Evolutionary conservation across 2,329 filamentous ascomycete species (phyloP), one percentile per base, ranked within the genome.

Genomic region (Aspergillus aculeatinus): DNA sequence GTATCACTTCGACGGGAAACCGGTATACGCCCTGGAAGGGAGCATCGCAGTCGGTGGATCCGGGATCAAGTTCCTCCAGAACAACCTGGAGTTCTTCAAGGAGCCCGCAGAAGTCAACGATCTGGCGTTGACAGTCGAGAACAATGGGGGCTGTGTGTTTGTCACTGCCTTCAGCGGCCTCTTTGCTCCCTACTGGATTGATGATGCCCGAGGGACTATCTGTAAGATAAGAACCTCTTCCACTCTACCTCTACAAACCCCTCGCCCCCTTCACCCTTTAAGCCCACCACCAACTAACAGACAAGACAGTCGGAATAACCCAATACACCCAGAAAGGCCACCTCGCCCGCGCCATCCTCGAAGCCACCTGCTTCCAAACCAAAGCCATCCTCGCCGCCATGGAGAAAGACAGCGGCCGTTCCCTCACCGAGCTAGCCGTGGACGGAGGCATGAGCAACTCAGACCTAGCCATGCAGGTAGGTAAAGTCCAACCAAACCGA

Each of bases 121-220:
- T 57, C 77, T 89, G 27, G 87, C 87, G 4, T 81, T 81, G 55
- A 85, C 82, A 0, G 87, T 89, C 2, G 74, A 83, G 48, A 89
- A 96, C 72, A 96, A 90, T 63, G 92, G 92, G 53, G 92, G 92
- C 10, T 89, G 92, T 56, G 86, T 94, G 12, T 88, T 96, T 70
- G 92, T 96, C 57, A 96, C 92, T 6, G 92, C 92, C 1, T 96
- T 96, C 74, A 92, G 89, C 73, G 92, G 92, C 50, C 83, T 96
- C 2, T 96, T 96, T 73, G 92, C 92, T 0, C 92, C 92, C 0
- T 96, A 96, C 76, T 96, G 92, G 92, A 93, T 96, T 63, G 91
- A 96, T 72, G 91, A 96, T 75, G 91, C 91, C n/a, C 89, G 92
- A 73, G 92, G 92, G 57, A 96, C 92, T 4, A 86, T 95, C 54